Evolutionary conservation across 352 stramenopile species (phyloP), one percentile per base, ranked within the genome.

Genomic region (Globisporangium acanthophoron): DNA sequence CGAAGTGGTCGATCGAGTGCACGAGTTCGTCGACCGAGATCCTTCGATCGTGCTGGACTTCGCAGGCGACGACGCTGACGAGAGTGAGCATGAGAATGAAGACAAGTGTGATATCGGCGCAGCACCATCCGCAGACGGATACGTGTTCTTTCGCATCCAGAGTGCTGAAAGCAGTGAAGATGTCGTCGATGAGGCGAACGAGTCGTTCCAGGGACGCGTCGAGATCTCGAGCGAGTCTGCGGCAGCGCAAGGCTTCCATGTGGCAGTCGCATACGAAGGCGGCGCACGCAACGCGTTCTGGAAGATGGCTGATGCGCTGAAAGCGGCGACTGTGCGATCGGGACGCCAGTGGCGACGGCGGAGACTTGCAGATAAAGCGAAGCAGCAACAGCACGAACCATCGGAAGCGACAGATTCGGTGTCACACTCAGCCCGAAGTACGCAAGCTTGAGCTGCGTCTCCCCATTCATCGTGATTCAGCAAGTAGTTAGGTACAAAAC

Each of bases 231-330:
- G 49, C 21, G 51, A 61, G 21, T 53, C 62, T 44, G 41, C 51
- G 12, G 11, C 16, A 44, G 55, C 1, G 40, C 64, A 1, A 8
- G 61, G 41, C 11, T 80, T 77, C 53, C 52, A 72, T 20, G 76
- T 92, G 20, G 57, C 66, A 3, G 40, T 87, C 7, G 55, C 57
- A 52, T 94, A 76, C 53, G 69, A 76, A 56, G 58, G 73, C 48
- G 85, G 85, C 3, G 65, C 74, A 12, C 76, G 85, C 16, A 70
- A 73, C 18, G 63, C 64, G 15, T 95, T 90, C 59, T 95, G 85
- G 85, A 73, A 69, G 21, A 66, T 69, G 18, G 69, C 59, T 7
- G 78, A 92, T 31, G 54, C 70, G 41, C 60, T 92, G 24, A 85
- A 90, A 69, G 73, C 71, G 18, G 76, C 69, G 0, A 88, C 73